These are phyloP conservation scores for Bisporella sp. DNA, from an alignment of 2,329 filamentous ascomycete genomes.

Conservation along the genomic window DNA sequence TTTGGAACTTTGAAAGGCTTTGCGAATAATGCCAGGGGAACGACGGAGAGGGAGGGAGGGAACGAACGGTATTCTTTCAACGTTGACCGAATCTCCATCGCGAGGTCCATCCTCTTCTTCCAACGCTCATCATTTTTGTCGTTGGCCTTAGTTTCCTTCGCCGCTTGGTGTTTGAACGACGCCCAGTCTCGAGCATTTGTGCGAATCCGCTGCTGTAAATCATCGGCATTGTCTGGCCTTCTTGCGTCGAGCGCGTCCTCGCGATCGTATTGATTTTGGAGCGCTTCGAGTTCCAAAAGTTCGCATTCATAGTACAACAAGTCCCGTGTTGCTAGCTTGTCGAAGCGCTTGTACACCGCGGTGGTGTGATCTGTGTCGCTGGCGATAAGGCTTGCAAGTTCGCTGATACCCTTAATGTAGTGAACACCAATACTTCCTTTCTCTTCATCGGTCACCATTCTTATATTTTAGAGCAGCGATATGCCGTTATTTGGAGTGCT, in stretches of 20 bases:
- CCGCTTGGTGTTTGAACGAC: conserved; percentile 4
- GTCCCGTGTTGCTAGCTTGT: conserved; percentile 12
- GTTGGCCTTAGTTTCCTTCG: neutral
- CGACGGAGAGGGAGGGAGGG: too few species aligned
- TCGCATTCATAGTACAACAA: conserved; percentile 11
- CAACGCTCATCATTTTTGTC: neutral
- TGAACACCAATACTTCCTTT: too few species aligned
- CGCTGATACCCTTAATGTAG: too few species aligned
- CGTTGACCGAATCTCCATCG: conserved; percentile 8
- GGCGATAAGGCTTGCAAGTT: neutral
- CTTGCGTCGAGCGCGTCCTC: conserved; percentile 2
- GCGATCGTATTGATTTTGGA: conserved; percentile 8
- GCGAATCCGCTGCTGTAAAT: too few species aligned
- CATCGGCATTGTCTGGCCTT: conserved; percentile 2
- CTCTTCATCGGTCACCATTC: too few species aligned
- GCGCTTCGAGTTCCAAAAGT: conserved; percentile 10
- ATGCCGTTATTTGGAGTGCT: too few species aligned
- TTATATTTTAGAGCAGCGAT: too few species aligned
- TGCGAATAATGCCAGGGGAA: neutral
- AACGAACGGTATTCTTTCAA: conserved; percentile 11
- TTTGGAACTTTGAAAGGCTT: neutral
- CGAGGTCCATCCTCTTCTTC: conserved; percentile 8
- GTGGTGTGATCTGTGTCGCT: neutral
- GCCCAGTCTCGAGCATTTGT: conserved; percentile 5
- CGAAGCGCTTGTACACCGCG: conserved; percentile 11